Conservation (phyloP, 768 basidiomycete genomes). For the Suillus subaureus region DNA sequence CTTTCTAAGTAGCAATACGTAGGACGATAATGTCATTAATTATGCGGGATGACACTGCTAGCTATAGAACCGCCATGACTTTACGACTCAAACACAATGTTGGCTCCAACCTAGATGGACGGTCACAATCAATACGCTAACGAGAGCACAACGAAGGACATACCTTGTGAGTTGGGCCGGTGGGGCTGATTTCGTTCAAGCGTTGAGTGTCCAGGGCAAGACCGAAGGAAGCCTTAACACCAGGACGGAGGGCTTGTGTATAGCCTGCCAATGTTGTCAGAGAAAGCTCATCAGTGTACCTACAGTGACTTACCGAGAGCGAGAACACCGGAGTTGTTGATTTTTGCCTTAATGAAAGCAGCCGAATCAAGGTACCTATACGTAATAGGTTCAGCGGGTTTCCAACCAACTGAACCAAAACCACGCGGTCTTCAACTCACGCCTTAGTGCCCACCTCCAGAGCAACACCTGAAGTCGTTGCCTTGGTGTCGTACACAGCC, state of each 20-base stretch:
- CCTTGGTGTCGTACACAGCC: slow-evolving; percentile 95
- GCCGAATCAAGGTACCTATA: slow-evolving; percentile 79
- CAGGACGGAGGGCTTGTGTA: slow-evolving; percentile 92
- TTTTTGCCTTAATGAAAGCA: slow-evolving; percentile 97
- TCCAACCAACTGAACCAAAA: background rate
- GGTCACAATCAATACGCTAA: slow-evolving; percentile 1
- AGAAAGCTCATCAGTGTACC: background rate
- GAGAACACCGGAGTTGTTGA: slow-evolving; percentile 94
- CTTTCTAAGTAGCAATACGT: background rate
- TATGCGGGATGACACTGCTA: slow-evolving; percentile 12
- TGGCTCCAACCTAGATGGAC: slow-evolving; percentile 62
- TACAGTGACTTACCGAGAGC: slow-evolving; percentile 60
- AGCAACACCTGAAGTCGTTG: slow-evolving; percentile 80
- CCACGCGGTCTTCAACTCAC: slow-evolving; percentile 45
- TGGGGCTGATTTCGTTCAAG: slow-evolving; percentile 69
- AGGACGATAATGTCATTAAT: slow-evolving; percentile 1
- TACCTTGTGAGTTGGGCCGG: slow-evolving; percentile 80
- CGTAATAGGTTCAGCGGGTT: slow-evolving; percentile 1
- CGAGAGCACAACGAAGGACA: slow-evolving; percentile 13
- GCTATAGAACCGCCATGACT: slow-evolving; percentile 18
- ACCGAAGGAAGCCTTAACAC: slow-evolving; percentile 92
- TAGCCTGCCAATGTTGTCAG: slow-evolving; percentile 54
- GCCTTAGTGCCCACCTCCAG: slow-evolving; percentile 97
- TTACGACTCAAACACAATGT: slow-evolving; percentile 75
- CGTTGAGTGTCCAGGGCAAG: slow-evolving; percentile 94